Evolutionary conservation across 371 early-diverging fungal genomes (phyloP).

Genomic region (Circinella umbellata): DNA sequence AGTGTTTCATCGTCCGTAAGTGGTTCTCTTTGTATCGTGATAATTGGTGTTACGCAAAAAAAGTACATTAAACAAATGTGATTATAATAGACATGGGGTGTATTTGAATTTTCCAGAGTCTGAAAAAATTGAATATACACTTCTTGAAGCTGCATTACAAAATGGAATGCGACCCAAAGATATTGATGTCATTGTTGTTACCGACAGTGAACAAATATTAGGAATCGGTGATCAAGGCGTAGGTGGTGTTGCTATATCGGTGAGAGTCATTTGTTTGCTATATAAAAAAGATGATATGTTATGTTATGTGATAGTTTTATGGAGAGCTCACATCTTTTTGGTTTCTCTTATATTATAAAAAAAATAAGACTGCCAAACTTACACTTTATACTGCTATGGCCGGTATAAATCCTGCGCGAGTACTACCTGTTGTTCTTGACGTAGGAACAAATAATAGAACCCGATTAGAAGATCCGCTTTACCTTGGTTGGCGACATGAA

Average conservation of each 20-base stretch:
- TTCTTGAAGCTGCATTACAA: conserved; percentile 25
- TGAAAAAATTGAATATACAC: conserved; percentile 18
- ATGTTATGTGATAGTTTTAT: too few species aligned
- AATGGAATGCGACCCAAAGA: conserved; percentile 17
- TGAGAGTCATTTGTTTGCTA: neutral
- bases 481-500: conserved; percentile 35
- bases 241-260: conserved; percentile 18
- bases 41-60: neutral
- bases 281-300: too few species aligned
- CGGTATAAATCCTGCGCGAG: conserved; percentile 33
- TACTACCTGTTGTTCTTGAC: conserved; percentile 43
- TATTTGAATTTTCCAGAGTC: conserved; percentile 25
- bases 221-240: conserved; percentile 44
- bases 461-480: conserved; percentile 36
- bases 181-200: conserved; percentile 26
- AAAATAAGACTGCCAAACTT: conserved; percentile 36
- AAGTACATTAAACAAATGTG: too few species aligned
- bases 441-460: conserved; percentile 39
- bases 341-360: neutral
- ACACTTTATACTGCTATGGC: conserved; percentile 22
- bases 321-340: too few species aligned
- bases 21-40: neutral
- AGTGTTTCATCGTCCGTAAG: conserved; percentile 20
- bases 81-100: conserved; percentile 17
- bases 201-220: conserved; percentile 28